phyloP scores from a whole-genome alignment of 306 rosid species.

The Trichosanthes truncata region DNA sequence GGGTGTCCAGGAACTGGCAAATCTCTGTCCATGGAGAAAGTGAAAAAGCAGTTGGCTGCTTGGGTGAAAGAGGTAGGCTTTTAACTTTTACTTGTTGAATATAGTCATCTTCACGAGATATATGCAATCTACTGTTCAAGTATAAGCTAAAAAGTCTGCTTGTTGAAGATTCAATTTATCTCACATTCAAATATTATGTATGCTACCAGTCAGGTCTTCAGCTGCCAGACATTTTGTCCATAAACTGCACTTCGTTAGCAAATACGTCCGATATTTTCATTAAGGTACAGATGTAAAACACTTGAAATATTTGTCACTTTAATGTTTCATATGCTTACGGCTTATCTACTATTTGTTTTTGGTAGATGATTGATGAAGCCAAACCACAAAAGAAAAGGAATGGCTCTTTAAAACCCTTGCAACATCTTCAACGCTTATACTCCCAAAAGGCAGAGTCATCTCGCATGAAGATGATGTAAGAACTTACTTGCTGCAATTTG shows the following conservation, averaged over 20 bases:
- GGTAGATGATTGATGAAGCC: constrained; percentile 49
- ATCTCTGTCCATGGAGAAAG: constrained; percentile 64
- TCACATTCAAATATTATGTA: constrained; percentile 6
- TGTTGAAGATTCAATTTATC: neutral
- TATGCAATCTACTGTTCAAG: neutral
- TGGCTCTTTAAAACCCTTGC: constrained; percentile 38
- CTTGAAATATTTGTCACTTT: neutral
- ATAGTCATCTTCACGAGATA: neutral
- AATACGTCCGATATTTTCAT: constrained; percentile 66
- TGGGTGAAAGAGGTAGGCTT: constrained; percentile 58
- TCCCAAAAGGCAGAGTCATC: constrained; percentile 40
- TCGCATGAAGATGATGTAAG: constrained; percentile 61
- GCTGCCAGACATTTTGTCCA: constrained; percentile 48
- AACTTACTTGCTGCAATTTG: constrained; percentile 8
- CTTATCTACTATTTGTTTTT: constrained; percentile 14
- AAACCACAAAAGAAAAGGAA: constrained; percentile 34
- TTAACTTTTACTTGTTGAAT: neutral
- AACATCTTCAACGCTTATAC: constrained; percentile 67
- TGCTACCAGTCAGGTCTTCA: constrained; percentile 37
- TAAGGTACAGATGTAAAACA: constrained; percentile 38
- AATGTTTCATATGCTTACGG: neutral
- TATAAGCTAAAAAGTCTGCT: neutral
- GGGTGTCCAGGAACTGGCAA: constrained; percentile 95
- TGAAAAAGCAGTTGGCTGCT: constrained; percentile 36
- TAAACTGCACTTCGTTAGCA: constrained; percentile 61